Evolutionary conservation across 1,284 basidiomycete species (phyloP), one percentile per base, ranked within the genome.

Genomic region (Coriolopsis trogii): DNA sequence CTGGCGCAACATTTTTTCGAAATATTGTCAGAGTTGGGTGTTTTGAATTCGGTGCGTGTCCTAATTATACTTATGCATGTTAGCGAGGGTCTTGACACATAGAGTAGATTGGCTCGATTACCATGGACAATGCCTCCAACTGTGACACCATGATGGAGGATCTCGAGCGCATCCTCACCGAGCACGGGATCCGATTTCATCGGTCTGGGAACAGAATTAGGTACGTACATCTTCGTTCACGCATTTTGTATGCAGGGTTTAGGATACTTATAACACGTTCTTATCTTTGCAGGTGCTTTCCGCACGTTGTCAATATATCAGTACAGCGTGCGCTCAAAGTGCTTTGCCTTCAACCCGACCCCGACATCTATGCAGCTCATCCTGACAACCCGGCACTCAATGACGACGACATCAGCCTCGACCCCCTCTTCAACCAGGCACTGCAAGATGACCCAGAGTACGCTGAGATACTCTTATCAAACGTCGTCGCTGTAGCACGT

Each of bases 241-340:
- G 18, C 20, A 13, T 7, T 8, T 6, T 16, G 8, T 29, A 9
- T 21, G 13, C 26, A 21, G 18, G 13, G 10, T n/a, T 9, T 23
- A 4, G 20, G 28, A 6, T 7, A 29, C 10, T 28, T 42, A 28
- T 15, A 5, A 28, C 26, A 8, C 28, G 13, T 29, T 5, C 24
- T 24, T 46, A n/a, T 21, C 23, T 25, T 16, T 16, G 13, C 23
- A 72, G 70, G 12, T 71, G 70, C 43, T 70, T 71, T 49, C 69
- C 65, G 0, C 70, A 71, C 26, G 53, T 67, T 26, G 50, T 69
- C 21, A 73, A 72, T 38, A 58, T 72, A 7, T 58, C 65, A 8
- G 63, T 65, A 6, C 62, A 72, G 49, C 50, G 63, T 12, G 62
- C 52, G 3, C 53, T 68, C 8, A 44, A 53, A 3, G 41, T 30